Percentiles rank a stretch among this genome's conserved stretches.
phyloP scores from a whole-genome alignment of 805 yeast species.

The Hanseniaspora jakobsenii region DNA sequence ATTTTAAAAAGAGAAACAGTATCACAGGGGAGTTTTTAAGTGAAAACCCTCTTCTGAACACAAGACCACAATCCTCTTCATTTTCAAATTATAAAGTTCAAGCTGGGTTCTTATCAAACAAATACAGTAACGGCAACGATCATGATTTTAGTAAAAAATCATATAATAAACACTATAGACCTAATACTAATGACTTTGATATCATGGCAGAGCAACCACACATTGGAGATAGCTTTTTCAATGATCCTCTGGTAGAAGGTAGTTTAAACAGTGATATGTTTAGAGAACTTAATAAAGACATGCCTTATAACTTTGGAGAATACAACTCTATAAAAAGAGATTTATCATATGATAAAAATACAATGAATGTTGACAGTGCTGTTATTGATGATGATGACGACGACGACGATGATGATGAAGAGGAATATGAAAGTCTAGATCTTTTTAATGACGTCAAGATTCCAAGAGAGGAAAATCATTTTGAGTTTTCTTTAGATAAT shows the following conservation, averaged over 20 bases:
- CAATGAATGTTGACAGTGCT: not conserved
- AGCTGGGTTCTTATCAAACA: conserved; percentile 1
- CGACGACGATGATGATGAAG: not conserved
- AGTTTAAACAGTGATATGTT: not conserved
- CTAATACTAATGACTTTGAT: not conserved
- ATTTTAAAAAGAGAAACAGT: conserved; percentile 3
- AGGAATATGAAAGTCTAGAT: conserved; percentile 12
- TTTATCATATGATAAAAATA: not conserved
- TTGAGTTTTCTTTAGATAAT: conserved; percentile 8
- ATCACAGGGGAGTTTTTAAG: not conserved
- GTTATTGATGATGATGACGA: conserved; percentile 11
- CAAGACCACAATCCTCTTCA: conserved; percentile 13
- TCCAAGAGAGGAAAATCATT: not conserved
- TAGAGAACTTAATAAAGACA: not conserved
- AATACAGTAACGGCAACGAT: not conserved
- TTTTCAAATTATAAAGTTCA: conserved; percentile 12
- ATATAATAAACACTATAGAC: not conserved
- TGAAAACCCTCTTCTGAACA: not conserved
- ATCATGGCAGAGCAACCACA: no score
- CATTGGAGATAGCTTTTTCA: not conserved
- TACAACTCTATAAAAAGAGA: no score
- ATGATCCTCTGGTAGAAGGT: not conserved
- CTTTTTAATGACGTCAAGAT: conserved; percentile 4
- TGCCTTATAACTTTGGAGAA: not conserved
- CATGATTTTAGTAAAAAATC: not conserved